Conservation (phyloP, 1,284 basidiomycete species). For the Ceratobasidium sp. region DNA sequence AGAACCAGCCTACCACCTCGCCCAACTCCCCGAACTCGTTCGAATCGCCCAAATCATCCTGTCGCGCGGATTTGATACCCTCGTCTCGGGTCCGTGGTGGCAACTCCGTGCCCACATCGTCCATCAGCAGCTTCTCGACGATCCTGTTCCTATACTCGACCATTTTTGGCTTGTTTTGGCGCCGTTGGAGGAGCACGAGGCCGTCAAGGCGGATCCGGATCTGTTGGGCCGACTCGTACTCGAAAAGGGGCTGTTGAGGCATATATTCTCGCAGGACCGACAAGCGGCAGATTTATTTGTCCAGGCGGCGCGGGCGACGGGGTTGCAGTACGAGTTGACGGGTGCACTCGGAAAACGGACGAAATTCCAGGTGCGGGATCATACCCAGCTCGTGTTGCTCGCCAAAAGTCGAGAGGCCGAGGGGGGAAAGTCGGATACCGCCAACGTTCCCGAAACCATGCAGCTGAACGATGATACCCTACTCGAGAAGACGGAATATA, state of each 20-base stretch:
- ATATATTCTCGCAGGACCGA: conserved; percentile 77
- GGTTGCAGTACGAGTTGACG: conserved; percentile 88
- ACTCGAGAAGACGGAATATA: conserved; percentile 92
- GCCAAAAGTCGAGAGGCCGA: conserved; percentile 76
- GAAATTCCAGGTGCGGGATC: conserved; percentile 87
- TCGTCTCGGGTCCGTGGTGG: conserved; percentile 75
- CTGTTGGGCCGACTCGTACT: conserved; percentile 74
- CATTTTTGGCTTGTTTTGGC: conserved; percentile 59
- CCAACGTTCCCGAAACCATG: conserved; percentile 75
- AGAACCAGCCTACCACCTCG: conserved; percentile 96
- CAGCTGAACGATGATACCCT: conserved; percentile 95
- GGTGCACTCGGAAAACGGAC: conserved; percentile 94
- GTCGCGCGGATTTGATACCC: conserved; percentile 56
- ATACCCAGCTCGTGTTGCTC: conserved; percentile 92
- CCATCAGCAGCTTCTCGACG: conserved; percentile 87
- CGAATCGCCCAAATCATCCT: conserved; percentile 79
- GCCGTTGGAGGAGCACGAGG: conserved; percentile 54
- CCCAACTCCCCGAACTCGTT: conserved; percentile 72
- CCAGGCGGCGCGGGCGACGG: conserved; percentile 76
- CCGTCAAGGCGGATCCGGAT: conserved; percentile 59
- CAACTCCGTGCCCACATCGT: conserved; percentile 72
- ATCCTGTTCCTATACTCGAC: conserved; percentile 70
- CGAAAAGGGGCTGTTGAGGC: conserved; percentile 82
- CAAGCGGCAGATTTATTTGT: conserved; percentile 81
- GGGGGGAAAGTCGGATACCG: conserved; percentile 46